Evolutionary conservation across 192 early-diverging fungal species (phyloP).

Genomic region (Mortierella antarctica): DNA sequence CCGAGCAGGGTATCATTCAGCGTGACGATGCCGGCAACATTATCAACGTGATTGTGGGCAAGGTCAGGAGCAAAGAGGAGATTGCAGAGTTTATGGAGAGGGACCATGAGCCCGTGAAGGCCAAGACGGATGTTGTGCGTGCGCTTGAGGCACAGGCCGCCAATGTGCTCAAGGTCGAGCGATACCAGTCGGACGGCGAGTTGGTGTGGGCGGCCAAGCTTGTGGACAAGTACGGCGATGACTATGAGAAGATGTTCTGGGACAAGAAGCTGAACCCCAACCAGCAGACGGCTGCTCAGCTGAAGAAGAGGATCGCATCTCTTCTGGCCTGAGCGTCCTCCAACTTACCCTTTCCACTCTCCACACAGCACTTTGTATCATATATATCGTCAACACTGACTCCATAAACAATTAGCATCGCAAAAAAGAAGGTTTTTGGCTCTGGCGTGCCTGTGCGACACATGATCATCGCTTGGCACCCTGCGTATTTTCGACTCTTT

Average conservation of each 20-base stretch:
- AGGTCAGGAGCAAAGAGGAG: conserved; percentile 62
- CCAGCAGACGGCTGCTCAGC: conserved; percentile 73
- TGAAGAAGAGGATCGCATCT: conserved; percentile 64
- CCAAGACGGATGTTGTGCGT: conserved; percentile 70
- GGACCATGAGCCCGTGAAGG: conserved; percentile 55
- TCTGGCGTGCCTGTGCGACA: neutral
- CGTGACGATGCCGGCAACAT: conserved; percentile 83
- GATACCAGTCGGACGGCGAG: conserved; percentile 68
- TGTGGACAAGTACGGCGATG: conserved; percentile 76
- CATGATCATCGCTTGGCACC: neutral
- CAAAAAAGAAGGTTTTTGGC: neutral
- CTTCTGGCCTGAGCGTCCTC: conserved; percentile 26
- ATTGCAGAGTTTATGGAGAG: conserved; percentile 56
- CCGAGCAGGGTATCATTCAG: conserved; percentile 83
- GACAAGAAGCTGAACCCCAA: conserved; percentile 76
- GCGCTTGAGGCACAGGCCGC: conserved; percentile 68
- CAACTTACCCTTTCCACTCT: neutral
- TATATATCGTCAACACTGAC: too few relatives aligned
- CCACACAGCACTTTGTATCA: neutral
- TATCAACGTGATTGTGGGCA: conserved; percentile 71
- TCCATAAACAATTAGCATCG: too few relatives aligned
- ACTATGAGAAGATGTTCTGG: conserved; percentile 85
- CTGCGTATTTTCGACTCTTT: neutral
- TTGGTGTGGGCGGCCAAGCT: conserved; percentile 64
- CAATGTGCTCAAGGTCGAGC: conserved; percentile 54